Conservation (phyloP, 2,329 filamentous ascomycete species). For the Arthrinium phaeospermum region DNA sequence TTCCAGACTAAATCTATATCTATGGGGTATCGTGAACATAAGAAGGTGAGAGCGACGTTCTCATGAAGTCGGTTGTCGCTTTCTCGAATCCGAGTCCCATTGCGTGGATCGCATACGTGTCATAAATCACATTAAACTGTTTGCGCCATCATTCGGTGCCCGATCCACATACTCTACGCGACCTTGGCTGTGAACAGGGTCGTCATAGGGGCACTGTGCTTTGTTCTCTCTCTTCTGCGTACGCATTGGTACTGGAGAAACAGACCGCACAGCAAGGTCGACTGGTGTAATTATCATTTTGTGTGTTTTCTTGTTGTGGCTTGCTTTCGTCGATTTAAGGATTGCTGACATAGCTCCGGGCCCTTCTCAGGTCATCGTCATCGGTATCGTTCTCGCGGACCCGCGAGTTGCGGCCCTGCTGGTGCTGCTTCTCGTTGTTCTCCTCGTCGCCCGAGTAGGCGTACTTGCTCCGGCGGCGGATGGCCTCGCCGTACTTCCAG, state of each 20-base stretch:
- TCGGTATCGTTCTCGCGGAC: slow-evolving; percentile 40
- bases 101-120: slow-evolving; percentile 2
- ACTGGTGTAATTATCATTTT: neutral
- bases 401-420: slow-evolving; percentile 27
- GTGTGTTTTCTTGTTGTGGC: neutral
- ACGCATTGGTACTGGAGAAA: neutral
- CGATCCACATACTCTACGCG: neutral
- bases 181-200: neutral
- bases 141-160: neutral
- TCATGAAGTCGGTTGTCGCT: slow-evolving; percentile 3
- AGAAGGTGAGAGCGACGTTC: slow-evolving; percentile 3
- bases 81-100: slow-evolving; percentile 6
- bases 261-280: neutral
- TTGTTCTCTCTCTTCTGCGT: neutral
- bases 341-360: slow-evolving; percentile 54
- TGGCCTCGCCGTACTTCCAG: slow-evolving; percentile 75
- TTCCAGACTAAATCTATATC: neutral
- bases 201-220: neutral
- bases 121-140: neutral
- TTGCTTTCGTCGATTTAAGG: slow-evolving; percentile 39
- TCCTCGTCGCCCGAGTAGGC: slow-evolving; percentile 71
- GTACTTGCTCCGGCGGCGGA: slow-evolving; percentile 72
- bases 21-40: slow-evolving; percentile 14
- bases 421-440: slow-evolving; percentile 34
- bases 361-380: slow-evolving; percentile 48